Percentiles rank a stretch among this genome's conserved stretches.
Conservation (phyloP, 129 eudicot species). For the Artemisia tridentata region DNA sequence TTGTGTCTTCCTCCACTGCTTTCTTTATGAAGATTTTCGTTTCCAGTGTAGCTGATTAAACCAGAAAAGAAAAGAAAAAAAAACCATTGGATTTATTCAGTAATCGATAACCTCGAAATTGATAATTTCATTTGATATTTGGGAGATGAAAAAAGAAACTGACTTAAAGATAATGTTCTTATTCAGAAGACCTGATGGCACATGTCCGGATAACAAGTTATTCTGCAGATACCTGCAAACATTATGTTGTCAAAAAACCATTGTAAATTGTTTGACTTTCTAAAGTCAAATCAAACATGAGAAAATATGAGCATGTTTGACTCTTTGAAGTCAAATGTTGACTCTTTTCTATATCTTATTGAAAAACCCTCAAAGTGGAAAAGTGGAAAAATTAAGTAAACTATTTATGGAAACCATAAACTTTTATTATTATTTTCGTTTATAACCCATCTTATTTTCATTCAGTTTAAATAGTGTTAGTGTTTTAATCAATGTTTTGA, state of each 20-base stretch:
- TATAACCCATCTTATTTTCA: too few species aligned
- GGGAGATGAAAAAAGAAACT: constrained; percentile 29
- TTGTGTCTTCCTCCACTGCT: constrained; percentile 39
- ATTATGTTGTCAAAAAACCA: constrained; percentile 15
- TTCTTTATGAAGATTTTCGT: constrained; percentile 54
- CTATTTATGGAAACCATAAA: too few species aligned
- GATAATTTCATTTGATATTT: background rate
- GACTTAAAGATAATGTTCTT: constrained; percentile 66
- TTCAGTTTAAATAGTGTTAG: too few species aligned
- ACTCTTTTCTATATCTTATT: too few species aligned
- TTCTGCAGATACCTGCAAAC: constrained; percentile 77
- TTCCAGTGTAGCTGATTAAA: constrained; percentile 74
- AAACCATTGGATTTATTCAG: background rate
- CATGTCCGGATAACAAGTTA: constrained; percentile 68
- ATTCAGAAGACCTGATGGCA: constrained; percentile 65
- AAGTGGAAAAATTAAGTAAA: too few species aligned
- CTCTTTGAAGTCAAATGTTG: background rate
- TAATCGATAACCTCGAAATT: background rate
- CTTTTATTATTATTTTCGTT: too few species aligned
- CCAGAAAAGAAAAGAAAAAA: background rate
- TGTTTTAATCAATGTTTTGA: too few species aligned
- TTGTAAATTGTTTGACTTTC: background rate
- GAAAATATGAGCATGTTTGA: background rate
- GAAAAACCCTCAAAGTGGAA: too few species aligned
- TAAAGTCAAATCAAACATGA: background rate